Evolutionary conservation across 495 filamentous ascomycete species (phyloP).

Genomic region (Penicillium canescens): DNA sequence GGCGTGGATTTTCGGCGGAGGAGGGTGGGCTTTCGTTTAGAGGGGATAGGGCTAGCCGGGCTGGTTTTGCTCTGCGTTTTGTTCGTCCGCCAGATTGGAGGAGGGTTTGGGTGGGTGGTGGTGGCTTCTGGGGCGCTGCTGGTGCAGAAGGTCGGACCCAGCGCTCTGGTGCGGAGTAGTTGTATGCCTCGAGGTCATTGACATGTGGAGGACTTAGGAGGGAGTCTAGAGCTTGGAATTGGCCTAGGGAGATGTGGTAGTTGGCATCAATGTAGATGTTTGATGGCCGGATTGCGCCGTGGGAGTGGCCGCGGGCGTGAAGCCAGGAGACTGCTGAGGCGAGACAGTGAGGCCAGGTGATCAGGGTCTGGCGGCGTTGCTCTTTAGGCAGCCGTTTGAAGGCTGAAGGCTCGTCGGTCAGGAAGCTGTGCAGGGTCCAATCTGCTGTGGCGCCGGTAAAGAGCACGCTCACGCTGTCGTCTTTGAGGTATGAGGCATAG

Average conservation of each 20-base stretch:
- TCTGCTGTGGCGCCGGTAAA: constrained; percentile 70
- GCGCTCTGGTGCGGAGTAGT: constrained; percentile 84
- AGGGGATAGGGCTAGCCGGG: constrained; percentile 19
- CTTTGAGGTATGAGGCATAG: constrained; percentile 77
- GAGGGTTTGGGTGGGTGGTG: constrained; percentile 14
- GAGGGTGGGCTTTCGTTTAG: constrained; percentile 22
- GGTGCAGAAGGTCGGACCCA: constrained; percentile 48
- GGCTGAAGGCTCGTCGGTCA: constrained; percentile 62
- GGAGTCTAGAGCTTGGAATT: constrained; percentile 65
- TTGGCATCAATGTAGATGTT: constrained; percentile 73
- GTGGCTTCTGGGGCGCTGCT: not conserved
- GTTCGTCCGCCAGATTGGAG: constrained; percentile 53
- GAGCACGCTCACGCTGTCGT: constrained; percentile 71
- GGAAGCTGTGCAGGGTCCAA: constrained; percentile 73
- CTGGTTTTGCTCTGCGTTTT: constrained; percentile 30
- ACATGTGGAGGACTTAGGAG: constrained; percentile 51
- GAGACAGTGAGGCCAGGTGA: constrained; percentile 90
- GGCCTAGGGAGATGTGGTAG: constrained; percentile 71
- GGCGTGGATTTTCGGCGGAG: constrained; percentile 24
- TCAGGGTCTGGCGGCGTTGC: constrained; percentile 63
- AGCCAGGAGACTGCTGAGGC: constrained; percentile 74
- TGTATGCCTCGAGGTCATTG: constrained; percentile 78
- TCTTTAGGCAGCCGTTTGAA: constrained; percentile 74
- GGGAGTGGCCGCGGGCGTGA: constrained; percentile 69
- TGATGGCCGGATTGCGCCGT: constrained; percentile 82